Base-by-base conservation (phyloP, 2,329 filamentous ascomycete species). In the Lanzia echinophila region DNA sequence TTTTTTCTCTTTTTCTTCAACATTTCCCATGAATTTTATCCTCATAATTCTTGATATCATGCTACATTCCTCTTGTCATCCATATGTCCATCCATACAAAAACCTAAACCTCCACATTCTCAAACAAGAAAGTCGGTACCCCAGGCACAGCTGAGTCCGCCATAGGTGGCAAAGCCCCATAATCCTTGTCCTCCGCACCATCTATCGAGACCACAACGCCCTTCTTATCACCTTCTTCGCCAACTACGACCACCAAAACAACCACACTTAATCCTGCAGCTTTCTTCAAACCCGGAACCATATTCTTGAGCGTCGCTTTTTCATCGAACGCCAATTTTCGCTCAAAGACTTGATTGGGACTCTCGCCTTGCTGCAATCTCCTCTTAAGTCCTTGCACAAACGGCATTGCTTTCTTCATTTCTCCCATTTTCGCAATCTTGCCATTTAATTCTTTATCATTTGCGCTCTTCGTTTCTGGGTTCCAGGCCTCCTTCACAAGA, bases 361-460 rank as follows among this genome's bases (percentile, higher is more conserved):
- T 73, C 71, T 92, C 83, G 58, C 88, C 86, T 47, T 78, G 77
- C 54, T 90, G 77, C 53, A 99, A 79, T 50, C 88, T 83, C 70
- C 82, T 88, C 84, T 96, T 96, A 56, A 97, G 75, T 6, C 70
- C 73, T 73, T 97, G 91, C 47, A 96, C 85, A 67, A 96, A 97
- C 0, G 94, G 94, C 92, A 97, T 97, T 2, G 90, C 92, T 74
- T 95, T 94, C 82, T 97, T 99, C 79, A 90, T 90, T 73, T 95
- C 88, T 42, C 83, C 84, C 67, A 90, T 78, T 76, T 95, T 95
- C 62, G 83, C 83, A 55, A 96, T 85, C 67, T 84, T 81, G 61
- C 83, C 84, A 65, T 84, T 88, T 45, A 96, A 75, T 54, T 82
- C 83, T 75, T 95, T 95, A 69, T 95, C 88, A 67, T 95, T 85